Percentiles rank a stretch among this genome's conserved stretches.
Conservation (phyloP, 805 yeast genomes). For the Candida montana region DNA sequence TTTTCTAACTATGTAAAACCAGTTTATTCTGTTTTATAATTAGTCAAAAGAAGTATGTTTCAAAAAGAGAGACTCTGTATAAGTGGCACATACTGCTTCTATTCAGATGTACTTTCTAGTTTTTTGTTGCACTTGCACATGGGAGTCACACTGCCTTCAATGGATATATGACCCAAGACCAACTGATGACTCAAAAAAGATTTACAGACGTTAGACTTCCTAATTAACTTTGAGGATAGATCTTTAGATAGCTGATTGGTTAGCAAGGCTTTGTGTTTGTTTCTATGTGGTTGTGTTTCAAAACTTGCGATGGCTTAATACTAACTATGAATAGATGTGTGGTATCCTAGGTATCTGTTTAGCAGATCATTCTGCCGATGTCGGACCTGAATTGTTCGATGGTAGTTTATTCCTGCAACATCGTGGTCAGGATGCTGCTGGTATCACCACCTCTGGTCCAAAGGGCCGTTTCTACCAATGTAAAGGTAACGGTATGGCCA, state of each 20-base stretch:
- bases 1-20: neutral
- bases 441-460: constrained; percentile 91
- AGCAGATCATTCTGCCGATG: constrained; percentile 66
- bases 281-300: neutral
- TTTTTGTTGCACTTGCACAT: too few species aligned
- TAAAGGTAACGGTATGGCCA: constrained; percentile 98
- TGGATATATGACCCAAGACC: too few species aligned
- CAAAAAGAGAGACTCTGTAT: too few species aligned
- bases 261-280: neutral
- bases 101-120: neutral
- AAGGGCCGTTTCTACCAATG: constrained; percentile 95
- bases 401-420: constrained; percentile 92
- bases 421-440: constrained; percentile 99
- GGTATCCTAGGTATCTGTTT: constrained; percentile 87
- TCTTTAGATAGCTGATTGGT: constrained; percentile 18
- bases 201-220: constrained; percentile 30
- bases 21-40: neutral
- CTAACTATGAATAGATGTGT: constrained; percentile 56
- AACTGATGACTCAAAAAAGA: constrained; percentile 18
- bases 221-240: constrained; percentile 24
- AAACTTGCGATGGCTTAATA: too few species aligned
- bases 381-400: constrained; percentile 87
- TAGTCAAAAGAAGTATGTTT: too few species aligned
- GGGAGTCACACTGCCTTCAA: too few species aligned
- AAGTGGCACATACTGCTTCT: too few species aligned